phyloP scores from a whole-genome alignment of 495 filamentous ascomycete species.

The Talaromyces borbonicus region DNA sequence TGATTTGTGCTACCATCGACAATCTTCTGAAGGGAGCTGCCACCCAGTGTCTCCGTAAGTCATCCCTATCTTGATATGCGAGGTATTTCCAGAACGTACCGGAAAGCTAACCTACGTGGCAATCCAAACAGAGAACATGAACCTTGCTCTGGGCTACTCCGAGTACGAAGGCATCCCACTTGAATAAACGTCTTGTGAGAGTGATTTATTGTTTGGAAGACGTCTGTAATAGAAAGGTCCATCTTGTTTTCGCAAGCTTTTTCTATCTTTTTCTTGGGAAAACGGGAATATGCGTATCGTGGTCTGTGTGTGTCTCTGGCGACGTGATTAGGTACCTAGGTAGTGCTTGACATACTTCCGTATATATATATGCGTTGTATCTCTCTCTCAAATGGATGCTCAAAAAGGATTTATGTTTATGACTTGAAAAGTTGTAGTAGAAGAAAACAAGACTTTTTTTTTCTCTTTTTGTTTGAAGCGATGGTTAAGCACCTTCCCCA shows the following conservation, averaged over 20 bases:
- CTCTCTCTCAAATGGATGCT: no score
- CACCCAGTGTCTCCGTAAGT: constrained; percentile 88
- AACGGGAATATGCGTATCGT: no score
- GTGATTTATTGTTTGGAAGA: background rate
- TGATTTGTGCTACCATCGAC: constrained; percentile 95
- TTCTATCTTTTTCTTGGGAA: background rate
- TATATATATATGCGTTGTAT: no score
- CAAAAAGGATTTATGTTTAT: no score
- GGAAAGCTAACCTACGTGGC: background rate
- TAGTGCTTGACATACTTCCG: no score
- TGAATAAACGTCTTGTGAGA: constrained; percentile 26
- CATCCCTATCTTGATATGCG: background rate
- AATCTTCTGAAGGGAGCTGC: constrained; percentile 95
- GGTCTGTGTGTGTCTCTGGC: no score
- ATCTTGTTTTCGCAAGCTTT: background rate
- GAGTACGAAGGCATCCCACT: constrained; percentile 89
- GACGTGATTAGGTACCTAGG: no score
- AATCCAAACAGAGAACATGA: constrained; percentile 73
- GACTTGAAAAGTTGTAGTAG: no score
- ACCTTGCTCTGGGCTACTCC: constrained; percentile 82
- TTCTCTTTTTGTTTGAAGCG: background rate
- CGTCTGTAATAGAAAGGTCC: constrained; percentile 4
- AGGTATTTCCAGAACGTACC: no score
- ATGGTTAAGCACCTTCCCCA: background rate
- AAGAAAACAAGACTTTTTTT: no score